Conservation (phyloP, 176 grass and related monocot genomes). For the Triticum urartu region DNA sequence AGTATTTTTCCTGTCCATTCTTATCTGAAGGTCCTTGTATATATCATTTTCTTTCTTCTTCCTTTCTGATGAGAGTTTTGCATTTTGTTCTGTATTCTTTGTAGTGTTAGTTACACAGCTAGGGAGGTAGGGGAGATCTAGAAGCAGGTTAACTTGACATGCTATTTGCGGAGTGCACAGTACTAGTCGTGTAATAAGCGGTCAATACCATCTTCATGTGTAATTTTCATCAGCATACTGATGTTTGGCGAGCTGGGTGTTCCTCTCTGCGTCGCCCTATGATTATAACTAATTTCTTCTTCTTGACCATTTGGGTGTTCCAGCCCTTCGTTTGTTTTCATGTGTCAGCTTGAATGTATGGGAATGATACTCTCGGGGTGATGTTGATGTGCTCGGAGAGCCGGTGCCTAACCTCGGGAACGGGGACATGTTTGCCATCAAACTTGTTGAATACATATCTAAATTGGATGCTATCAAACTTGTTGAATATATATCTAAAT, state of each 20-base stretch:
- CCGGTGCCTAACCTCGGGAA: too few species aligned
- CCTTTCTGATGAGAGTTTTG: constrained; percentile 45
- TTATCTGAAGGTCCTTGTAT: constrained; percentile 43
- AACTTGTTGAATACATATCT: too few species aligned
- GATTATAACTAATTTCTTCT: background rate
- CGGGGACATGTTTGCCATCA: too few species aligned
- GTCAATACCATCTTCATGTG: constrained; percentile 42
- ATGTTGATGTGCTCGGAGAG: too few species aligned
- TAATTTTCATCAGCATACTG: constrained; percentile 43
- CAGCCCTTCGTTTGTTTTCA: background rate
- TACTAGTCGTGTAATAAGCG: constrained; percentile 26
- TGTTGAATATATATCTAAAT: too few species aligned
- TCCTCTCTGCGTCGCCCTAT: background rate
- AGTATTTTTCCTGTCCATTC: constrained; percentile 46
- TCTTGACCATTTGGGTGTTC: constrained; percentile 3
- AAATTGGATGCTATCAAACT: too few species aligned
- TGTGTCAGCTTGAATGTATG: background rate
- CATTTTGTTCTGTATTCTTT: constrained; percentile 36
- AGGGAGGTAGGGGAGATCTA: constrained; percentile 16
- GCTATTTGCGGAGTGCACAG: constrained; percentile 15
- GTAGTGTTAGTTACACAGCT: constrained; percentile 39
- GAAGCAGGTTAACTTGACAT: constrained; percentile 24
- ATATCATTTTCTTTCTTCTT: constrained; percentile 27
- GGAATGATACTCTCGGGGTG: background rate
- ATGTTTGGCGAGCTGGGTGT: constrained; percentile 33